Percentiles rank a stretch among this genome's conserved stretches.
Conservation (phyloP, 1,284 basidiomycete genomes). For the Mycosarcoma mackinlayi region DNA sequence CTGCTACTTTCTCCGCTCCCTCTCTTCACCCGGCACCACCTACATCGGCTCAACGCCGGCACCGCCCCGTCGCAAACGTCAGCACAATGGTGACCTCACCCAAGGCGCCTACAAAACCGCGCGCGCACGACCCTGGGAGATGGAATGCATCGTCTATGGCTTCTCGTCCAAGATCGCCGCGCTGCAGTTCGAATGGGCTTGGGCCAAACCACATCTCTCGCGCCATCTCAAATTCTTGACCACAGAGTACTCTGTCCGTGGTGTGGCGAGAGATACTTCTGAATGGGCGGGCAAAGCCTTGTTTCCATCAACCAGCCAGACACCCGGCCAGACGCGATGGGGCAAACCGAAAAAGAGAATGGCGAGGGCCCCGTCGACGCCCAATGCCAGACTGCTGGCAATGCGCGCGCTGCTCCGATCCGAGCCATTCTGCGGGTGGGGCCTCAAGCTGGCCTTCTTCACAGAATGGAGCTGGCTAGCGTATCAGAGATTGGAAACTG, state of each 20-base stretch:
- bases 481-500: constrained; percentile 23
- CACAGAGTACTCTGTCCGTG: constrained; percentile 12
- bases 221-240: constrained; percentile 68
- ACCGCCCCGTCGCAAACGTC: constrained; percentile 80
- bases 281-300: constrained; percentile 30
- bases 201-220: constrained; percentile 78
- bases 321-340: constrained; percentile 30
- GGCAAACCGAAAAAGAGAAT: constrained; percentile 24
- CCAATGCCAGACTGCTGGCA: constrained; percentile 65
- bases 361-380: constrained; percentile 30
- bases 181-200: constrained; percentile 89
- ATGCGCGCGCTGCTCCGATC: constrained; percentile 59
- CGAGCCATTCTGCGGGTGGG: constrained; percentile 65
- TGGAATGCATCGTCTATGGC: constrained; percentile 88
- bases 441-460: constrained; percentile 60
- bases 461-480: constrained; percentile 59
- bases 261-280: constrained; percentile 4
- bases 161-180: constrained; percentile 87
- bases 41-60: constrained; percentile 86
- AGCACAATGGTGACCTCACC: constrained; percentile 84
- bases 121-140: constrained; percentile 82
- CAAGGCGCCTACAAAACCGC: constrained; percentile 82
- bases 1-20: constrained; percentile 81
- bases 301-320: constrained; percentile 47
- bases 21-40: constrained; percentile 67